These are phyloP conservation scores for Kodamaea kaohsiungensis DNA, from an alignment of 805 yeast genomes.

Conservation along the genomic window DNA sequence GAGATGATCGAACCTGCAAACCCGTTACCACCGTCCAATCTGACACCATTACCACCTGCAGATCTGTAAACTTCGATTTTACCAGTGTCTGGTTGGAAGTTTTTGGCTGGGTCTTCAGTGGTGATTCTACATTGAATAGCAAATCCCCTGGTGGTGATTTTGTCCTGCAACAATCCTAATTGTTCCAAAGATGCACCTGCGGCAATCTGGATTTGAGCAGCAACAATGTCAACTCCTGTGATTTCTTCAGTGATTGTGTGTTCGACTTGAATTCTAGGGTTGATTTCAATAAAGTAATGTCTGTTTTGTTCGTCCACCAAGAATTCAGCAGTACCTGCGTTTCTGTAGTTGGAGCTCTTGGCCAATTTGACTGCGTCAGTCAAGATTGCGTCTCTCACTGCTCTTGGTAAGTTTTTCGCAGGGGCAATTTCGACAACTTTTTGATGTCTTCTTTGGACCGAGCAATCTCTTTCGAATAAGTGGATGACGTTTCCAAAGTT, in stretches of 20 bases:
- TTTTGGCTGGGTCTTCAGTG: conserved; percentile 95
- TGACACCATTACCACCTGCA: conserved; percentile 98
- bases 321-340: conserved; percentile 99
- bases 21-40: conserved; percentile 98
- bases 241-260: conserved; percentile 99
- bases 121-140: conserved; percentile 99
- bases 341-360: conserved; percentile 81
- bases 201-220: conserved; percentile 98
- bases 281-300: conserved; percentile 96
- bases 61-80: conserved; percentile 97
- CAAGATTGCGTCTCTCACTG: conserved; percentile 87
- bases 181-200: conserved; percentile 96
- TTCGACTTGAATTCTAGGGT: conserved; percentile 97
- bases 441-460: conserved; percentile 99
- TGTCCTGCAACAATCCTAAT: conserved; percentile 90
- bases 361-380: conserved; percentile 95
- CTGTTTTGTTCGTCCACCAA: conserved; percentile 90
- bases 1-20: conserved; percentile 95
- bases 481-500: conserved; percentile 93
- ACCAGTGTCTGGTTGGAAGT: conserved; percentile 98
- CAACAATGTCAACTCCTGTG: conserved; percentile 96
- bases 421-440: conserved; percentile 99
- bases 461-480: conserved; percentile 95
- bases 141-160: conserved; percentile 93
- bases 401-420: conserved; percentile 81